Base-by-base conservation (phyloP, 139 green algal genomes). In the Parachlorella kessleri region DNA sequence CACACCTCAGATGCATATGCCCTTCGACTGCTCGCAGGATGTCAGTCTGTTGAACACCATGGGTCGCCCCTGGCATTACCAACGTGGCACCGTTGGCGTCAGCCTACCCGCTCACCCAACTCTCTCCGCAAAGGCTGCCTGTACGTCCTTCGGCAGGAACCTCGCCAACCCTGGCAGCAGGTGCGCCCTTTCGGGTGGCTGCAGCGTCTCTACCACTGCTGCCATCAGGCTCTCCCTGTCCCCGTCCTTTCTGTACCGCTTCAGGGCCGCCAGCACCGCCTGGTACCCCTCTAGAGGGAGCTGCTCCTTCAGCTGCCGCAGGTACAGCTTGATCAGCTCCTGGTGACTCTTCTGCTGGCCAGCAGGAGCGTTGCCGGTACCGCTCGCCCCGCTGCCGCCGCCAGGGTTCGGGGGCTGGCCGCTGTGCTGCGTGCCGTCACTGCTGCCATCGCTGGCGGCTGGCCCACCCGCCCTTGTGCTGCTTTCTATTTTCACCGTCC, bases 131-230 rank as follows among this genome's bases (percentile, higher is more conserved):
- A 93, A 90, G 81, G 84, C 89, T 1, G 32, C 68, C n/a, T 86
- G 81, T 32, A 88, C 67, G 2, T 68, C 48, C 26, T 66, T 76
- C 24, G 84, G 84, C 54, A 95, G 70, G 78, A 93, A 94, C 18
- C 68, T 42, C 2, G 63, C 66, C 41, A 95, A 90, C 37, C 78
- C 82, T 3, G 39, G 35, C 23, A 94, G 84, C 76, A 94, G 85
- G 36, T 67, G 39, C 1, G 30, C 63, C 77, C 79, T 64, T 63
- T 75, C 32, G 33, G 90, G 77, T 1, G 63, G 65, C 10, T 78
- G 65, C 75, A 96, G 85, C 67, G 90, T 36, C 32, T 66, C 84
- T 63, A 92, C 69, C 33, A 89, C 81, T 0, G 71, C 81, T 5
- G 89, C 86, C 28, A 92, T 59, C 54, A 94, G 86, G 8, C 64